Conservation (phyloP, 2,329 filamentous ascomycete species). For the Aspergillus sergii region DNA sequence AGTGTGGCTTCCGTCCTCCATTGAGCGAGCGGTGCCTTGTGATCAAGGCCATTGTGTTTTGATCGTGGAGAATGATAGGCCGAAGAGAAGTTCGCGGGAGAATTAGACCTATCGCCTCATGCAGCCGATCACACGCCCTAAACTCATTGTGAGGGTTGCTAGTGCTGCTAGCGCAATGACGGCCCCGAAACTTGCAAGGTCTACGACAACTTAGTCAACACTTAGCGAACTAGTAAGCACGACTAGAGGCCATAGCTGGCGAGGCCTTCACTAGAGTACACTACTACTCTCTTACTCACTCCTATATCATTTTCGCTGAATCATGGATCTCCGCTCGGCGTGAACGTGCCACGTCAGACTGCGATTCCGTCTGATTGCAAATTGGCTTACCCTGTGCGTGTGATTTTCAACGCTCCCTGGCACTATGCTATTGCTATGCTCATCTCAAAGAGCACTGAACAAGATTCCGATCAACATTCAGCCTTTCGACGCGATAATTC, state of each 20-base stretch:
- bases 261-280: neutral
- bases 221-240: neutral
- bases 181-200: conserved; percentile 7
- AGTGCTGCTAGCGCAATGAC: conserved; percentile 18
- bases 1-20: conserved; percentile 11
- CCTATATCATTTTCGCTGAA: neutral
- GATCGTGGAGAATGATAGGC: conserved; percentile 14
- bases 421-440: neutral
- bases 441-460: neutral
- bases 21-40: conserved; percentile 7
- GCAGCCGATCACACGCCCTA: conserved; percentile 18
- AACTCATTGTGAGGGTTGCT: conserved; percentile 17
- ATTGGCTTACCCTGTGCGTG: neutral
- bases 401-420: neutral
- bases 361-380: conserved; percentile 1
- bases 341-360: neutral
- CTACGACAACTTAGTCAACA: conserved; percentile 1
- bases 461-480: neutral
- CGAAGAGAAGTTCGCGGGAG: conserved; percentile 7
- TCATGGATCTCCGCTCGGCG: neutral
- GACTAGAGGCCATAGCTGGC: neutral
- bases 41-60: conserved; percentile 15
- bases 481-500: neutral
- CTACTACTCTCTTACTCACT: neutral
- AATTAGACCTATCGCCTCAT: conserved; percentile 24